Base-by-base conservation (phyloP, 2,329 filamentous ascomycete species). In the Aurifilum marmelostoma region DNA sequence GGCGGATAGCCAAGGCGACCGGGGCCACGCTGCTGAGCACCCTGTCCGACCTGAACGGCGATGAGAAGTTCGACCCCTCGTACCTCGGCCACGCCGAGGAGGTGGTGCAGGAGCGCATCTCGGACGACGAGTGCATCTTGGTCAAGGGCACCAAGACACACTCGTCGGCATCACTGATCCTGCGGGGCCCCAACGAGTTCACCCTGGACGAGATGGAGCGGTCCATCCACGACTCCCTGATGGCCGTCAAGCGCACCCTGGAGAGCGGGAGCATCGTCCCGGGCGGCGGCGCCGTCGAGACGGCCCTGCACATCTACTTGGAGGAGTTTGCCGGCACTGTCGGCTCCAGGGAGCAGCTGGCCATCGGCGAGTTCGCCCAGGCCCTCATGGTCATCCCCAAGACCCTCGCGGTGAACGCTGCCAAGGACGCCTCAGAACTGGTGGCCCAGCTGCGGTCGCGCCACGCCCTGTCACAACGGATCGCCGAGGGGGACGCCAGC, bases 181-280 rank as follows among this genome's bases (percentile, higher is more conserved):
- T 99, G 66, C 92, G 96, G 69, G 96, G 96, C 60, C 87, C 96
- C 75, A 98, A 99, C 82, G 96, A 99, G 81, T 98, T 92, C 83
- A 93, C 93, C 71, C 89, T 99, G 39, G 96, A 99, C 77, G 96
- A 99, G 86, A 99, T 98, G 95, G 96, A 99, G 86, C 92, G 96
- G 73, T 98, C 96, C 1, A 90, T 99, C 24, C 96, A 99, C 83
- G 96, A 99, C 82, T 97, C 95, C 18, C 87, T 99, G 61, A 97
- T 93, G 74, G 96, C 96, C 61, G 94, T 99, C 73, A 99, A 99
- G 89, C 90, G 96, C 75, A 97, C 96, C 3, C 86, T 99, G 9
- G 96, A 99, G 84, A 97, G 93, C 77, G 96, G 96, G 76, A 94
- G 92, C 82, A 97, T 99, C 73, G 96, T 99, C 52, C 96, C 96